Base-by-base conservation (phyloP, 2,329 filamentous ascomycete species). In the Epichloe glyceriae region DNA sequence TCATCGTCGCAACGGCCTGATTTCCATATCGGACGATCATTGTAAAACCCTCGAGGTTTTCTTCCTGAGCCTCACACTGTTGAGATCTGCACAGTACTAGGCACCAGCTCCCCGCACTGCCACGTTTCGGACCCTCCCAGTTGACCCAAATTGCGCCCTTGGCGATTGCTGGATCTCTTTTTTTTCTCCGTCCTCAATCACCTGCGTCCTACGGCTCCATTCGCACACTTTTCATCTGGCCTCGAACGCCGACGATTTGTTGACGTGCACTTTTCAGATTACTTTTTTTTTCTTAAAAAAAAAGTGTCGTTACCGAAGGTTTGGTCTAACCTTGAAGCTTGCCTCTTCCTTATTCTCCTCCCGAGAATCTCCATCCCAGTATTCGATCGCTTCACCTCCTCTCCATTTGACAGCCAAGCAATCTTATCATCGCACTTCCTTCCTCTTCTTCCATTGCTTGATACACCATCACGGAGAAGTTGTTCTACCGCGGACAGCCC, bases 241-340 rank as follows among this genome's bases (percentile, higher is more conserved):
- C 20, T 26, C 47, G 39, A 35, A 12, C 20, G n/a, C 14, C 47
- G 41, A 26, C 26, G 39, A 26, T 19, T 4, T 35, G 26, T 42
- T 11, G 30, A 41, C 33, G 14, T 38, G n/a, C 17, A 26, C 19
- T 37, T 38, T 15, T 10, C 11, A n/a, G 14, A 12, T 19, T 3
- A 5, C 35, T 2, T 7, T 2, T 37, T 38, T 43, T 43, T 43
- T 26, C 30, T 11, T 6, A 30, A n/a, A 5, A 22, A 46, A 43
- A 22, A 40, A 44, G 46, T 47, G n/a, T 37, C 44, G 30, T 30
- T 17, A 17, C 38, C 47, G 42, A 56, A 57, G 55, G 55, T 56
- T 57, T 57, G 67, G 65, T 68, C 68, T 63, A 63, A 67, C 63
- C 62, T 63, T 60, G 62, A 61, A 59, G 66, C 63, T 61, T 63